Evolutionary conservation across 225 moss, liverwort and hornwort genomes (phyloP).

Genomic region (Physcomitrium patens): DNA sequence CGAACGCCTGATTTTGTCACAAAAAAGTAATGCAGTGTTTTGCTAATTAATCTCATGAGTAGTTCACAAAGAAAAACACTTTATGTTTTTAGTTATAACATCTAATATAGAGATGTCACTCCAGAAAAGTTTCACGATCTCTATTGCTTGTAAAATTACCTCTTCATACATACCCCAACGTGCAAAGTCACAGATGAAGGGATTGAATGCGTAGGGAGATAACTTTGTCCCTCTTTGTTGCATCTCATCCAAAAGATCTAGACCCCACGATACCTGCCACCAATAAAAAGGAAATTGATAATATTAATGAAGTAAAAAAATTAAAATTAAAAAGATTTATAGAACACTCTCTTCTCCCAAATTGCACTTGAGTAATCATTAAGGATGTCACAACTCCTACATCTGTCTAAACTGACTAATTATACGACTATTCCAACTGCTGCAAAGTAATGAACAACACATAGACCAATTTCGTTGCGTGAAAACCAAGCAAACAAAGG

Average conservation of each 20-base stretch:
- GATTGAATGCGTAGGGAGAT: conserved; percentile 64
- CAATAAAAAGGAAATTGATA: conserved; percentile 19
- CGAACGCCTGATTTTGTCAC: conserved; percentile 65
- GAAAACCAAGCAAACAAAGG: conserved; percentile 17
- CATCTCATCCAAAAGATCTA: conserved; percentile 83
- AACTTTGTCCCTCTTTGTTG: conserved; percentile 49
- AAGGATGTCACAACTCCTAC: not conserved
- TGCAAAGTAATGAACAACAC: not conserved
- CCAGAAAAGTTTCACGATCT: not conserved
- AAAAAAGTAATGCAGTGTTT: conserved; percentile 24
- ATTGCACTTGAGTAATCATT: conserved; percentile 12
- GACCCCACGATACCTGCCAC: conserved; percentile 54
- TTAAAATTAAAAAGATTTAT: not conserved
- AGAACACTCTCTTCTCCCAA: conserved; percentile 7
- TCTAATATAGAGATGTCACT: conserved; percentile 5
- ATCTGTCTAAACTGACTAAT: conserved; percentile 1
- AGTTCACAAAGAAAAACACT: not conserved
- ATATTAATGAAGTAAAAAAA: conserved; percentile 12
- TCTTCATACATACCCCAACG: conserved; percentile 74
- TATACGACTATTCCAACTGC: not conserved
- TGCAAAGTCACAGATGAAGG: conserved; percentile 65
- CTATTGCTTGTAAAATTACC: conserved; percentile 41
- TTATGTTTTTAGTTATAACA: conserved; percentile 12
- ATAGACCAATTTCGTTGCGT: not conserved
- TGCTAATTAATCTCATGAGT: conserved; percentile 4